These are phyloP conservation scores for Fistulifera solaris DNA, from an alignment of 108 stramenopile species.

Conservation along the genomic window DNA sequence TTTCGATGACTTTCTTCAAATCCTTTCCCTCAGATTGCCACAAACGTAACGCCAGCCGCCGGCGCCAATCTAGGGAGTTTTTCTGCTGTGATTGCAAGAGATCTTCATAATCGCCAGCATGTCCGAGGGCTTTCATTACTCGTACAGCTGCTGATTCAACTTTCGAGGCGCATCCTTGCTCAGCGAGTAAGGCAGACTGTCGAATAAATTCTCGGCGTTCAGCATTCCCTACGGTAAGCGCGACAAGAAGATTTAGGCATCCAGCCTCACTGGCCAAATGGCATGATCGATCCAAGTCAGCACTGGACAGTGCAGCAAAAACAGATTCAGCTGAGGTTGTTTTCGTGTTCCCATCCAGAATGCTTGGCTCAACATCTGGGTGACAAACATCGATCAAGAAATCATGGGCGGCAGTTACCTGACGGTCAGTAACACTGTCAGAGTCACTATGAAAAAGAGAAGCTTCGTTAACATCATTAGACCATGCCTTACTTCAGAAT, in stretches of 20 bases:
- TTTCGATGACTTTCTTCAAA: slow-evolving; percentile 25
- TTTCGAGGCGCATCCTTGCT: slow-evolving; percentile 20
- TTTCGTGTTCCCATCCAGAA: slow-evolving; percentile 6
- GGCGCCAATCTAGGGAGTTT: slow-evolving; percentile 55
- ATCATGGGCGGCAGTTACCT: slow-evolving; percentile 4
- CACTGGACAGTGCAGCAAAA: slow-evolving; percentile 59
- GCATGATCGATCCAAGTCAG: slow-evolving; percentile 42
- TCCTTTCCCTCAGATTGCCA: slow-evolving; percentile 15
- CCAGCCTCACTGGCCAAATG: slow-evolving; percentile 45
- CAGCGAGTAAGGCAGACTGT: slow-evolving; percentile 37
- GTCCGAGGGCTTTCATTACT: slow-evolving; percentile 39
- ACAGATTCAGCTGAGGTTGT: slow-evolving; percentile 36
- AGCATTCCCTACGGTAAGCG: slow-evolving; percentile 35
- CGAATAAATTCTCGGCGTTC: slow-evolving; percentile 20
- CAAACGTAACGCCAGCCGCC: slow-evolving; percentile 57
- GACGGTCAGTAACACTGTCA: not conserved
- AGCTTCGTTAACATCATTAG: not conserved
- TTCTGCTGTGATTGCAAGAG: slow-evolving; percentile 24
- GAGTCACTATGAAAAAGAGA: not conserved
- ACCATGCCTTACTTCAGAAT: not conserved
- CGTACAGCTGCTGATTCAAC: slow-evolving; percentile 33
- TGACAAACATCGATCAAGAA: slow-evolving; percentile 2
- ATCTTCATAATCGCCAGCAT: slow-evolving; percentile 44
- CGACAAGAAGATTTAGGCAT: slow-evolving; percentile 32
- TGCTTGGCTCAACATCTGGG: slow-evolving; percentile 1